Base-by-base conservation (phyloP, 345 rosid genomes). In the Boechera stricta region DNA sequence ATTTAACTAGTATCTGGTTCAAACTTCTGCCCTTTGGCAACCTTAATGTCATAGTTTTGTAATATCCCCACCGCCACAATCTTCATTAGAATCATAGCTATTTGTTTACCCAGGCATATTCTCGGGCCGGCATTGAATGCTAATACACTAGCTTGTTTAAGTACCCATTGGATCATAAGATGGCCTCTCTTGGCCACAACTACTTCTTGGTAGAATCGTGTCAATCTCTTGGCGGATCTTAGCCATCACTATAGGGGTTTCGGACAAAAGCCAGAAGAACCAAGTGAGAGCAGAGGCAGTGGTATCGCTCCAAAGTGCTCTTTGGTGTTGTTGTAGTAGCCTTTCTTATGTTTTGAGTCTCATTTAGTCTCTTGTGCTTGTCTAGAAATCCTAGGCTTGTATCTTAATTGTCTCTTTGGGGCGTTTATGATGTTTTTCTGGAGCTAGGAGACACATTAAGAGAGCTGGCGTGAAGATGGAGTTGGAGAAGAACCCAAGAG, bases 201-300 rank as follows among this genome's bases (percentile, higher is more conserved):
- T 33, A 33, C 39, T 32, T 33, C 24, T 32, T 58, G 63, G 63
- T n/a, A 33, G 42, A 58, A 8, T 1, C 4, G 3, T 58, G 13
- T 58, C 26, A 33, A 58, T n/a, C 42, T 58, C 63, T 58, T 58
- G 63, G 26, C 42, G 42, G 33, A 58, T 58, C 26, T 58, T 58
- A 7, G 26, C 8, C 42, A 58, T 2, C 26, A 15, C 63, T 33
- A 0, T 4, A 33, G 26, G 63, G 63, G n/a, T 58, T 58, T 58
- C 63, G 3, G 42, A 33, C 42, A 58, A 58, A 58, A 33, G 12
- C 63, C 13, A 33, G 4, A 58, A 58, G 63, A 58, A 58, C 63
- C 67, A 62, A 24, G 18, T 58, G 26, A 58, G 63, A 33, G 63
- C 63, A 58, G 63, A 33, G 6, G 63, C 42, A n/a, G 7, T 33